phyloP scores from a whole-genome alignment of 345 rosid genomes.

The Limnanthes douglasii region DNA sequence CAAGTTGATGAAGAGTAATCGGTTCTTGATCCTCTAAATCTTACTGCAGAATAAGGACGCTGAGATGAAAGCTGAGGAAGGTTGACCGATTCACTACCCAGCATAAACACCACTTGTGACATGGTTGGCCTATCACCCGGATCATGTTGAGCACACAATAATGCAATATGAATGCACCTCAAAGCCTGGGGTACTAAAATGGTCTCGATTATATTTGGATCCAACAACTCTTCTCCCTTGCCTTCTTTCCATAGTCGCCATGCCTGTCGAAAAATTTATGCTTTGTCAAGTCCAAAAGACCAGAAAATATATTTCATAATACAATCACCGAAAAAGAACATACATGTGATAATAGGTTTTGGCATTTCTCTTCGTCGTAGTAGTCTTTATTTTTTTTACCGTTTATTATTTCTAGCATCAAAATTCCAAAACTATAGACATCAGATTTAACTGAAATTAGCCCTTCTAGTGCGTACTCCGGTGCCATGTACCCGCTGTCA shows the following conservation, averaged over 20 bases:
- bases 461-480: constrained; percentile 51
- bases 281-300: no score
- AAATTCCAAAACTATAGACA: constrained; percentile 50
- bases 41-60: no score
- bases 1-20: constrained; percentile 23
- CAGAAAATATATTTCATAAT: no score
- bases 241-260: constrained; percentile 39
- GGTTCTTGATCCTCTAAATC: no score
- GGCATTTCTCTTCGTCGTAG: no score
- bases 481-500: constrained; percentile 65
- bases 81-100: constrained; percentile 18
- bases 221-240: constrained; percentile 22
- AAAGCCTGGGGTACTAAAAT: constrained; percentile 11
- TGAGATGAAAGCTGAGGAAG: constrained; percentile 41
- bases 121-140: constrained; percentile 41
- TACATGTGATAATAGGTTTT: no score
- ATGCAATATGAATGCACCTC: constrained; percentile 36
- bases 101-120: constrained; percentile 38
- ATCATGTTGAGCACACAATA: constrained; percentile 46
- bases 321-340: no score
- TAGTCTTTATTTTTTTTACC: constrained; percentile 31
- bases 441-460: constrained; percentile 52
- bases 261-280: no score
- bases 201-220: constrained; percentile 13
- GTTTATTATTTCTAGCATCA: constrained; percentile 33